These are phyloP conservation scores for Dacryopinax primogenitus DNA, from an alignment of 768 basidiomycete species.

Conservation along the genomic window DNA sequence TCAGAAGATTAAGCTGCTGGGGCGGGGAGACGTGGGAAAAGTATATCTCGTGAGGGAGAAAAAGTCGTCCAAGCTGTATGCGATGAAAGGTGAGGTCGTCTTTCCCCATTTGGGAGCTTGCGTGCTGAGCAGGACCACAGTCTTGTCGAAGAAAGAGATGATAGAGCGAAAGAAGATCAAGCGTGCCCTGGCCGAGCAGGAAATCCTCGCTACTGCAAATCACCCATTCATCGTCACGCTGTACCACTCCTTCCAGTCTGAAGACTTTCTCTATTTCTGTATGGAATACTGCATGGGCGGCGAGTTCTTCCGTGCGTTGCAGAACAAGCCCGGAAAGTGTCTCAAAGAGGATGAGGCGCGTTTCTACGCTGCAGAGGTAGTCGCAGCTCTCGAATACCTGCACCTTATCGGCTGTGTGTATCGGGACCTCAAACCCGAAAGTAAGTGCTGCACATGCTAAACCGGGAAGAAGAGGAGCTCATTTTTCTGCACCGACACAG, in stretches of 20 bases:
- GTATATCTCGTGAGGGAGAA: conserved; percentile 98
- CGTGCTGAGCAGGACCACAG: conserved; percentile 32
- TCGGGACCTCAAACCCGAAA: conserved; percentile 97
- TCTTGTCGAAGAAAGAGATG: conserved; percentile 98
- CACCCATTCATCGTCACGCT: conserved; percentile 99
- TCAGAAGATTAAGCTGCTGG: conserved; percentile 93
- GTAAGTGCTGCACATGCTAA: conserved; percentile 40
- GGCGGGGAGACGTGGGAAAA: conserved; percentile 96
- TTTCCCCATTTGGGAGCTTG: neutral
- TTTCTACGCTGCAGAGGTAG: conserved; percentile 98
- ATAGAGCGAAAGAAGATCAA: conserved; percentile 99
- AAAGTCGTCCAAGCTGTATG: conserved; percentile 89
- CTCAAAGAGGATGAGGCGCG: conserved; percentile 87
- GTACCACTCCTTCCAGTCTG: conserved; percentile 97
- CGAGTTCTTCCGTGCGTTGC: conserved; percentile 96
- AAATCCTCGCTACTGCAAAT: conserved; percentile 95
- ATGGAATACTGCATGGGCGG: conserved; percentile 99
- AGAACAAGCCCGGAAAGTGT: conserved; percentile 93
- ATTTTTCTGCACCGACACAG: conserved; percentile 33
- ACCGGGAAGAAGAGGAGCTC: neutral
- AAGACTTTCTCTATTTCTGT: conserved; percentile 95
- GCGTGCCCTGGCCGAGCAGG: conserved; percentile 94
- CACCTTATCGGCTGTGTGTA: conserved; percentile 99
- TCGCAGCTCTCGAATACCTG: conserved; percentile 92
- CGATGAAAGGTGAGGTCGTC: conserved; percentile 83